These are phyloP conservation scores for Taphrina deformans DNA, from an alignment of 1,139 yeast species.

Conservation along the genomic window DNA sequence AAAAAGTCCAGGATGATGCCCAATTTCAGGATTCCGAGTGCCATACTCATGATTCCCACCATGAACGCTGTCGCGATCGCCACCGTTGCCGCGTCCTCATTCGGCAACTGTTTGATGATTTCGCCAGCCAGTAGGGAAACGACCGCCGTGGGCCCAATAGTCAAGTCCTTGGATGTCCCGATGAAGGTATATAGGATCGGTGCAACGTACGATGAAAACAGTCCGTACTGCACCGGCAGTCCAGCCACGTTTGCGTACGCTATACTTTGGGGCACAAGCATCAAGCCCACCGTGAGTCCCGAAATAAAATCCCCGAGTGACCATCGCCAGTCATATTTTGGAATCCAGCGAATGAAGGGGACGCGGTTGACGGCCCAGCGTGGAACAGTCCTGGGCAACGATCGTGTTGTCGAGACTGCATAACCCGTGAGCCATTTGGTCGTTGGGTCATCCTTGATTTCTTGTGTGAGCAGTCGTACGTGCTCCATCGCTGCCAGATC, in stretches of 20 bases:
- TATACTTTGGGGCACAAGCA: conserved; percentile 93
- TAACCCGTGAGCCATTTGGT: conserved; percentile 6
- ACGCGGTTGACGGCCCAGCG: conserved; percentile 45
- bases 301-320: conserved; percentile 80
- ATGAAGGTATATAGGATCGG: conserved; percentile 84
- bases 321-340: conserved; percentile 80
- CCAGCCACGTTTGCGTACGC: conserved; percentile 89
- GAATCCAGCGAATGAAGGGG: conserved; percentile 79
- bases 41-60: conserved; percentile 53
- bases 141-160: conserved; percentile 96
- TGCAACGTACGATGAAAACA: conserved; percentile 90
- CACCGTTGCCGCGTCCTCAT: conserved; percentile 61
- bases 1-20: conserved; percentile 88
- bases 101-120: conserved; percentile 65
- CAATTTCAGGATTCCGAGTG: conserved; percentile 74
- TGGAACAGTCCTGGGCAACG: conserved; percentile 12
- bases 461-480: background rate
- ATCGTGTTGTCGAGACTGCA: background rate
- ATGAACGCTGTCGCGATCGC: conserved; percentile 83
- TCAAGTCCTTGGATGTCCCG: conserved; percentile 93
- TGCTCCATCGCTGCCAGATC: background rate
- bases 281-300: conserved; percentile 90
- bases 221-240: conserved; percentile 77
- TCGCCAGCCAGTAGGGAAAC: conserved; percentile 86
- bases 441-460: conserved; percentile 22